Evolutionary conservation across 371 early-diverging fungal genomes (phyloP).

Genomic region (Mortierella sp.): DNA sequence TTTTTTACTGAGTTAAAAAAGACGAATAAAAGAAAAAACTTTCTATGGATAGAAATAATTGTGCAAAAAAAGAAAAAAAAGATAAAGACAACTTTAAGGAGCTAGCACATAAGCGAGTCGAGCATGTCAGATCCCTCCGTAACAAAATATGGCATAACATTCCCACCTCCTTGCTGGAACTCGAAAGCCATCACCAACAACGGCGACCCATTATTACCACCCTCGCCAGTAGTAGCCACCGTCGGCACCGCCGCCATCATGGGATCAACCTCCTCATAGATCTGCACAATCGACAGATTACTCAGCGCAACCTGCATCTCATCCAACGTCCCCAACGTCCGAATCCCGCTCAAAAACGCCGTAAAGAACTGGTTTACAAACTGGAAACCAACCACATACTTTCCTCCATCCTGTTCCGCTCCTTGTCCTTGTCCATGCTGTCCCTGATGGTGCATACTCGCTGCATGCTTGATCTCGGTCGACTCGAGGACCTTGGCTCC

Average conservation of each 20-base stretch:
- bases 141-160: conserved; percentile 23
- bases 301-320: conserved; percentile 67
- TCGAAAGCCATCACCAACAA: conserved; percentile 66
- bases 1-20: neutral
- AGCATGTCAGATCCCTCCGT: conserved; percentile 25
- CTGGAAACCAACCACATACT: conserved; percentile 67
- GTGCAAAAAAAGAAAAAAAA: neutral
- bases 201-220: conserved; percentile 28
- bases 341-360: conserved; percentile 67
- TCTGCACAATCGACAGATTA: conserved; percentile 68
- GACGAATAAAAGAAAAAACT: neutral
- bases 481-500: conserved; percentile 73
- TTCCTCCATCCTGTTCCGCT: conserved; percentile 31
- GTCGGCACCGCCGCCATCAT: neutral
- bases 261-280: conserved; percentile 66
- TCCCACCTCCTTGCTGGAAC: conserved; percentile 67
- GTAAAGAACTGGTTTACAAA: conserved; percentile 73
- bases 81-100: neutral
- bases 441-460: too few species aligned
- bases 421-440: too few species aligned
- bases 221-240: neutral
- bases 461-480: conserved; percentile 67
- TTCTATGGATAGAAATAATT: too few species aligned
- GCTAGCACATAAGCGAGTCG: conserved; percentile 28
- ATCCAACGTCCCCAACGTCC: conserved; percentile 62